A percentile compares a stretch with the other conserved stretches of the same genome.
phyloP scores from a whole-genome alignment of 2,329 filamentous ascomycete species.

The Clarireedia sp. region DNA sequence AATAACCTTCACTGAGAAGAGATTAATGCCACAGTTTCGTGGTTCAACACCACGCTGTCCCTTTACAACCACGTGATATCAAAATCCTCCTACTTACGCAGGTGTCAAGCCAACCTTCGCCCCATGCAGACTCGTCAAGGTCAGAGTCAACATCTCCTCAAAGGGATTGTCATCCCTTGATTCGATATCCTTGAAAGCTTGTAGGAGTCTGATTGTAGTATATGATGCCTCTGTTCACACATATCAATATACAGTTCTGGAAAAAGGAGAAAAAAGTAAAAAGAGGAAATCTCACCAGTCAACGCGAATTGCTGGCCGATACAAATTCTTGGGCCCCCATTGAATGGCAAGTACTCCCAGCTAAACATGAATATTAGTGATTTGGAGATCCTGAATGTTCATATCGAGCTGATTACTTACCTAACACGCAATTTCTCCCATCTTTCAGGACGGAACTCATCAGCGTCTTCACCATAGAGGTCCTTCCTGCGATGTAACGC shows the following conservation, averaged over 20 bases:
- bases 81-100: conserved; percentile 12
- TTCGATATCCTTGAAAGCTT: conserved; percentile 26
- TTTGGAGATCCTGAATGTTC: background rate
- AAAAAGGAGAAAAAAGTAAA: conserved; percentile 19
- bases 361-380: conserved; percentile 23
- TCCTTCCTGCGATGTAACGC: conserved; percentile 35
- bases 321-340: conserved; percentile 58
- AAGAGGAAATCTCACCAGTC: conserved; percentile 5
- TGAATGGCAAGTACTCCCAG: conserved; percentile 74
- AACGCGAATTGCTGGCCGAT: conserved; percentile 46
- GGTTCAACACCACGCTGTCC: background rate
- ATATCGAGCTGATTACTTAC: background rate
- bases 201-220: conserved; percentile 27
- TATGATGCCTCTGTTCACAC: conserved; percentile 36
- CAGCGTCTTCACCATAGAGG: conserved; percentile 56
- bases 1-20: background rate
- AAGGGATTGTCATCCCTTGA: conserved; percentile 17
- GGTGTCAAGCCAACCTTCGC: conserved; percentile 21
- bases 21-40: background rate
- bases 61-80: background rate
- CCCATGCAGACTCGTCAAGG: conserved; percentile 17
- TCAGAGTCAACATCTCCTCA: conserved; percentile 20
- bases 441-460: conserved; percentile 22
- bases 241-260: conserved; percentile 25
- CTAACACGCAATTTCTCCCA: conserved; percentile 28